Evolutionary conservation across 306 rosid species (phyloP).

Genomic region (Ammopiptanthus mongolicus): DNA sequence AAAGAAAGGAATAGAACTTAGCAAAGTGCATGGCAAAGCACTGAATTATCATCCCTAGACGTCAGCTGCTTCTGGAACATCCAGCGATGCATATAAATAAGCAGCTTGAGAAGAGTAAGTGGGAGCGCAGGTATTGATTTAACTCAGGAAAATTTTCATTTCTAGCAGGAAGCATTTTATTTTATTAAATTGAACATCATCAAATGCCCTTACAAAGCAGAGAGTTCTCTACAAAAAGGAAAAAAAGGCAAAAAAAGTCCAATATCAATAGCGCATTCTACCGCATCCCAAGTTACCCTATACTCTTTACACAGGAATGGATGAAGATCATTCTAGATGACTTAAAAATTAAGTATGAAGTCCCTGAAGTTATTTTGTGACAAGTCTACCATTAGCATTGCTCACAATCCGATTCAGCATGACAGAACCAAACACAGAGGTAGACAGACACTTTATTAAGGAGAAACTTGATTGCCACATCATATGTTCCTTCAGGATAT

Average conservation of each 20-base stretch:
- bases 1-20: background rate
- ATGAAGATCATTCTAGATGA: no score
- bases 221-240: background rate
- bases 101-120: background rate
- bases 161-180: background rate
- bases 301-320: no score
- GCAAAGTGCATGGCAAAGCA: background rate
- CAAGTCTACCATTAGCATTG: no score
- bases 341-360: no score
- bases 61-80: slow-evolving; percentile 1
- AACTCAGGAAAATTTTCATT: background rate
- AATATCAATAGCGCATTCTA: no score
- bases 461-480: no score
- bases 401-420: no score
- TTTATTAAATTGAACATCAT: background rate
- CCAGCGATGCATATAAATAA: background rate
- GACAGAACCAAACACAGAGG: no score
- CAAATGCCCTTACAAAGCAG: background rate
- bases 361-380: no score
- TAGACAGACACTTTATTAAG: no score
- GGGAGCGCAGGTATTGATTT: background rate
- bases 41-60: background rate
- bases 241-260: background rate
- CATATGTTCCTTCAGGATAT: no score
- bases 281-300: no score